Percentiles rank a stretch among this genome's conserved stretches.
Evolutionary conservation across 169 alveolate species (phyloP).

Genomic region (Amoebophrya sp.): DNA sequence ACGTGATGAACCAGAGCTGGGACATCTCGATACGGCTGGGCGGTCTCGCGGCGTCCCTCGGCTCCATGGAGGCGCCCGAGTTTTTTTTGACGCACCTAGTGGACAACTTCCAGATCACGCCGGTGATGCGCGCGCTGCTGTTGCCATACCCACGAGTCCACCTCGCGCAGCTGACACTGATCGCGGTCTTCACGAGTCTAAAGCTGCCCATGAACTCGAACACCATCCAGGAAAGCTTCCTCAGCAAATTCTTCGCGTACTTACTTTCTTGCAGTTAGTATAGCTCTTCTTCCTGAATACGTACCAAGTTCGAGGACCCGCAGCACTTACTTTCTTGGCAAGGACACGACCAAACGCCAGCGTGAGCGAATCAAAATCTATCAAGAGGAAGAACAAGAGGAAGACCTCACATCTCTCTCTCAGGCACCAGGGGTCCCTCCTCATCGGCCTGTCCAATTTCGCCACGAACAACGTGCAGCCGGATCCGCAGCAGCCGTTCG

Average conservation of each 20-base stretch:
- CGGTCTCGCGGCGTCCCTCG: not conserved
- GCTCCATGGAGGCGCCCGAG: not conserved
- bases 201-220: not conserved
- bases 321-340: too few relatives aligned
- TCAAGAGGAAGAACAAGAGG: too few relatives aligned
- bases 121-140: not conserved
- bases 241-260: not conserved
- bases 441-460: not conserved
- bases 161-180: not conserved
- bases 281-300: too few relatives aligned
- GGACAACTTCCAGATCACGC: not conserved
- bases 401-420: too few relatives aligned
- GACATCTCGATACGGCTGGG: not conserved
- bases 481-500: not conserved
- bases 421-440: not conserved
- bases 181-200: not conserved
- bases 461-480: not conserved
- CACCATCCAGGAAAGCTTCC: not conserved
- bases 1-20: not conserved
- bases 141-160: not conserved
- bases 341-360: too few relatives aligned
- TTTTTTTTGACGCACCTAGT: not conserved
- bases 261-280: too few relatives aligned
- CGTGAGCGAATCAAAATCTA: too few relatives aligned
- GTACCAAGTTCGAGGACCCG: too few relatives aligned